Evolutionary conservation across 2,329 filamentous ascomycete species (phyloP), one percentile per base, ranked within the genome.

Genomic region (Bipolaris gigantea): DNA sequence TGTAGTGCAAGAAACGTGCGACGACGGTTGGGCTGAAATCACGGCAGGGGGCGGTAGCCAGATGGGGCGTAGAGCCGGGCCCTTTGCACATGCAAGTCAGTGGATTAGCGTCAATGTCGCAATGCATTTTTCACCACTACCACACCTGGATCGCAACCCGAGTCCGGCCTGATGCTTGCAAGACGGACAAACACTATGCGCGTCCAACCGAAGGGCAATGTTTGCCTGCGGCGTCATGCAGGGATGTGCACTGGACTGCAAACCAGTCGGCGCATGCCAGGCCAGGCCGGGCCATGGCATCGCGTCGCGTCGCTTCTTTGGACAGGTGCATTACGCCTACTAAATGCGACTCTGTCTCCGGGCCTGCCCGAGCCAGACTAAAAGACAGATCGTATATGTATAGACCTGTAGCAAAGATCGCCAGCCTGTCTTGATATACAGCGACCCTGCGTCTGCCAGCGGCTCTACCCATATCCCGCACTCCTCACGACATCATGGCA

Each of bases 1-100:
- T 41, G 41, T 36, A 49, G 57, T 56, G 60, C 13, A 51, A 42
- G 47, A 51, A 67, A 62, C 59, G 62, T 65, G 64, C 45, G 46
- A 48, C 51, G 61, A 63, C 58, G 60, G 58, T 61, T 62, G 57
- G 63, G 56, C 30, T 52, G 54, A 57, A 59, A 60, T 55, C 44
- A 64, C 63, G 65, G 64, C 59, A 58, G 49, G 30, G 51, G 49
- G 48, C 58, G 30, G 30, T 45, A 34, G 58, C 55, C 50, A 49
- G 21, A 61, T 61, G 19, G 41, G 64, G 65, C 10, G 42, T 65
- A 63, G 60, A 4, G 51, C 52, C 23, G 39, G 53, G 54, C 48
- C 43, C 41, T 44, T 46, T 48, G 23, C 33, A 23, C 36, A 50
- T 55, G 50, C 33, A 46, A 44, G 41, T 48, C 47, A 50, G 38